These are phyloP conservation scores for Closterium sp. DNA, from an alignment of 139 green algal species.

Conservation along the genomic window DNA sequence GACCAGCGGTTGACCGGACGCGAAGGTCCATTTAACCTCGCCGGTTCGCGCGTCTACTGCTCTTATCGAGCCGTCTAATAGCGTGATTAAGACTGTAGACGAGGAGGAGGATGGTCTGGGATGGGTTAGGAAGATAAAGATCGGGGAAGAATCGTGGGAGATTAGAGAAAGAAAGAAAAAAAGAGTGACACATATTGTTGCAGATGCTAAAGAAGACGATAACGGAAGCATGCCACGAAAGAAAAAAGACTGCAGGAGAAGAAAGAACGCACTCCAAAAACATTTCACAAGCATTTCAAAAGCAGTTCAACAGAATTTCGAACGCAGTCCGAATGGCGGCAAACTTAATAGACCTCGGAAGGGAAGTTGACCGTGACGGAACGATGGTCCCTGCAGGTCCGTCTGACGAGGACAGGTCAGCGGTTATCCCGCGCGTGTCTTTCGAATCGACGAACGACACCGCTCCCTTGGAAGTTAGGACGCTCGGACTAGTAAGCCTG, in stretches of 20 bases:
- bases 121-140: background rate
- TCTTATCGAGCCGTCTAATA: constrained; percentile 39
- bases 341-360: background rate
- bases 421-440: background rate
- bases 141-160: background rate
- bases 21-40: constrained; percentile 33
- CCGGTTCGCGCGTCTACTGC: constrained; percentile 30
- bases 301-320: too few species aligned
- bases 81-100: constrained; percentile 12
- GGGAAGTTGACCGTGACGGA: background rate
- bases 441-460: background rate
- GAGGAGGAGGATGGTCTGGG: background rate
- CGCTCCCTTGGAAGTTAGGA: background rate
- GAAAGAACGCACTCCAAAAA: background rate
- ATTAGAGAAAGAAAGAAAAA: background rate
- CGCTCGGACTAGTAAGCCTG: background rate
- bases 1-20: constrained; percentile 24
- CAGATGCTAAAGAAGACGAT: too few species aligned
- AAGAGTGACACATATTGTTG: too few species aligned
- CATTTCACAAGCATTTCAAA: too few species aligned
- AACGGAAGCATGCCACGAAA: background rate
- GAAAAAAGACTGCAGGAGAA: background rate
- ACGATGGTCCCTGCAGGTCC: background rate
- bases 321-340: background rate
- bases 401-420: background rate